Base-by-base conservation (phyloP, 2,329 filamentous ascomycete species). In the Hypoxylon sp. region DNA sequence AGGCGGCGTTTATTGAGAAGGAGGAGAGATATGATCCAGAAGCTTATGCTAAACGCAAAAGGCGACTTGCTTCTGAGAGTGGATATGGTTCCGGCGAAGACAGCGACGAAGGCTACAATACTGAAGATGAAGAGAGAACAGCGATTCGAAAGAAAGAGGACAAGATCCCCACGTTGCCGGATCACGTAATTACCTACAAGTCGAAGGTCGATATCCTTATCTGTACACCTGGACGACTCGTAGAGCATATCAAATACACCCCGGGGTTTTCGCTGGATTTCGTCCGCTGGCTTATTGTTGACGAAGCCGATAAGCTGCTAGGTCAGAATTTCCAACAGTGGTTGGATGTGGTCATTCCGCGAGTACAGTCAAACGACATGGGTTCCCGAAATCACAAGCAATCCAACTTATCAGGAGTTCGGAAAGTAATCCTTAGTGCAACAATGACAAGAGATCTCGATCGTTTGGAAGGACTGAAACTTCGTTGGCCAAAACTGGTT, bases 271-370 rank as follows among this genome's bases (percentile, higher is more conserved):
- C 86, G 0, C 84, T 98, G 22, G 88, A 92, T 63, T 86, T 92
- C 76, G 84, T 98, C 3, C 88, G 92, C 67, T 98, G 94, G 94
- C 84, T 98, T 0, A 88, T 98, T 2, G 92, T 98, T 50, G 95
- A 98, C 75, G 95, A 98, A 81, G 96, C 95, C 10, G 95, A 98
- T 79, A 94, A 96, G 77, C 83, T 98, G 11, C 86, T 98, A 5
- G 92, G 94, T 47, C 93, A 98, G 78, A 94, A 92, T 75, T 98
- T 96, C 79, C 94, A 98, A 78, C 92, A 95, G 75, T 98, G 94
- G 94, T 84, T 97, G 2, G 88, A 90, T 44, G 82, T 91, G 0
- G 88, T 96, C 5, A 90, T 93, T 76, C 87, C 90, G 14, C 82
- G 83, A 48, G 83, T 93, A 68, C 84, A 84, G 39, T 79, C 78